phyloP scores from a whole-genome alignment of 2,329 filamentous ascomycete species.

The Hypoxylon sp. region DNA sequence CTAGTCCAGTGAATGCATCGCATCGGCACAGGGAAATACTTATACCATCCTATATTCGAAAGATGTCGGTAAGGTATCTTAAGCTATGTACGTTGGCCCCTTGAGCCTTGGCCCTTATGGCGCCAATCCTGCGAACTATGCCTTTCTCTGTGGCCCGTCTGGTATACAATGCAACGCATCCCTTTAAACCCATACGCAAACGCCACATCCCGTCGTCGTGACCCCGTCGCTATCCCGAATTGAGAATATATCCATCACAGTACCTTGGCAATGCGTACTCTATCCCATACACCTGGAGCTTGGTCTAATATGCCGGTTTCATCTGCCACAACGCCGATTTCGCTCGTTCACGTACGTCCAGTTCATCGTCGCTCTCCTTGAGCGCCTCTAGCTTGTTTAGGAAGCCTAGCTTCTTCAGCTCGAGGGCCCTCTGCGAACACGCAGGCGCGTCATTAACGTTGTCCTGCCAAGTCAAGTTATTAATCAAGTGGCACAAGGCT shows the following conservation, averaged over 20 bases:
- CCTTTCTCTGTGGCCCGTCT: constrained; percentile 1
- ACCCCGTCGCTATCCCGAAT: constrained; percentile 1
- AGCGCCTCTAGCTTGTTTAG: constrained; percentile 69
- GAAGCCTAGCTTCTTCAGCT: constrained; percentile 77
- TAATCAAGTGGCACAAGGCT: constrained; percentile 82
- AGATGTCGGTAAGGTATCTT: constrained; percentile 8
- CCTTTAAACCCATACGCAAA: constrained; percentile 5
- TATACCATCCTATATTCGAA: constrained; percentile 4
- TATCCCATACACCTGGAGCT: not conserved
- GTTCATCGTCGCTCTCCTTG: constrained; percentile 71
- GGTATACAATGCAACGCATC: constrained; percentile 13
- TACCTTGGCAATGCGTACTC: not conserved
- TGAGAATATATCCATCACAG: not conserved
- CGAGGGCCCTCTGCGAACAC: constrained; percentile 70
- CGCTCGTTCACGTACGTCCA: constrained; percentile 84
- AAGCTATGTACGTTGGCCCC: constrained; percentile 8
- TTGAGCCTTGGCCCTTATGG: not conserved
- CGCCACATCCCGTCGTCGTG: not conserved
- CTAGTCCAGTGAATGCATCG: not conserved
- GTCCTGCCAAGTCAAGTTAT: constrained; percentile 86
- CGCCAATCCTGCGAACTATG: constrained; percentile 12
- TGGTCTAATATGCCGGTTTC: constrained; percentile 47
- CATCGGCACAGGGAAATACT: not conserved
- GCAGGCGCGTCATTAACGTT: constrained; percentile 71
- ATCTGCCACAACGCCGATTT: constrained; percentile 82